Evolutionary conservation across 202 grass and related monocot species (phyloP).

Genomic region (Schoenoplectus triqueter): DNA sequence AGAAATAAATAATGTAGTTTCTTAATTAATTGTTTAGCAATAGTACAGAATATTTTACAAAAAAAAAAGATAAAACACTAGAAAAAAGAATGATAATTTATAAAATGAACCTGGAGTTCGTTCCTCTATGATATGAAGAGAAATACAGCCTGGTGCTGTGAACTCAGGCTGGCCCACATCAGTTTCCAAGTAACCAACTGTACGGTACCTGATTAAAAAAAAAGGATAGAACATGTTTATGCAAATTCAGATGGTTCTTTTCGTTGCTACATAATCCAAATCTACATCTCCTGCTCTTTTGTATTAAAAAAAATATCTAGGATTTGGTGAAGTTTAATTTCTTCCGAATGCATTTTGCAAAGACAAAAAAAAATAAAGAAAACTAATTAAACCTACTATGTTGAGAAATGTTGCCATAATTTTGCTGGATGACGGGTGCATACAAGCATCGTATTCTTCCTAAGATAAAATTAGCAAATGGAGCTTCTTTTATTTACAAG

Average conservation of each 20-base stretch:
- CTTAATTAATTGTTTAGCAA: slow-evolving; percentile 4
- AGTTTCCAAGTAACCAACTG: slow-evolving; percentile 64
- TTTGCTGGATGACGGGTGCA: background rate
- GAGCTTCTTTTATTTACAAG: no score
- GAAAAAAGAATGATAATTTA: background rate
- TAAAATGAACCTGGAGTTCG: slow-evolving; percentile 46
- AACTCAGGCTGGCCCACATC: slow-evolving; percentile 87
- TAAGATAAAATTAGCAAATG: no score
- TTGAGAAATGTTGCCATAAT: background rate
- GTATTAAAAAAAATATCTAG: background rate
- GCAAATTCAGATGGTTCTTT: background rate
- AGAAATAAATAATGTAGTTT: slow-evolving; percentile 5
- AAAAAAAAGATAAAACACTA: slow-evolving; percentile 1
- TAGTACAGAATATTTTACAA: background rate
- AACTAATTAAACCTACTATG: background rate
- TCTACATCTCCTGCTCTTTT: background rate
- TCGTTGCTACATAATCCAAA: background rate
- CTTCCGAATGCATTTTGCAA: background rate
- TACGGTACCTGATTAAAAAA: slow-evolving; percentile 51
- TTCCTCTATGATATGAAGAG: slow-evolving; percentile 65
- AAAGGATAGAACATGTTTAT: background rate
- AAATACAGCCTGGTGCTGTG: slow-evolving; percentile 64
- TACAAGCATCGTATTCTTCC: no score
- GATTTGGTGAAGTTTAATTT: background rate
- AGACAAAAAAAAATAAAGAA: background rate